phyloP scores from a whole-genome alignment of 805 yeast genomes.

The Yarrowia hollandica region DNA sequence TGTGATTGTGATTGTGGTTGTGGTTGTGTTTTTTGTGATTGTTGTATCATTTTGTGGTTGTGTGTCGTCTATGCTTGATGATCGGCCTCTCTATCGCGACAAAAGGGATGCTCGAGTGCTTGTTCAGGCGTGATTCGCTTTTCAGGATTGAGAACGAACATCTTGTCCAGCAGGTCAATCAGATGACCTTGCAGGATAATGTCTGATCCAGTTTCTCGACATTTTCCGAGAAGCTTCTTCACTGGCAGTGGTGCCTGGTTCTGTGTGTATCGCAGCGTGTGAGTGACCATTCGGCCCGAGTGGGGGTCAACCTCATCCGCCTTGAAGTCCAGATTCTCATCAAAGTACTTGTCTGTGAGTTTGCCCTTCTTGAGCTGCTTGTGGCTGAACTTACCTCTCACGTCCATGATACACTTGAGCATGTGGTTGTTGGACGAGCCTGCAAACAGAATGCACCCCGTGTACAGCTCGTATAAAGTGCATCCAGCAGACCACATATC shows the following conservation, averaged over 20 bases:
- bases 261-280: constrained; percentile 26
- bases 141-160: constrained; percentile 52
- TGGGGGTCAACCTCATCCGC: constrained; percentile 33
- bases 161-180: constrained; percentile 39
- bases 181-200: constrained; percentile 33
- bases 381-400: constrained; percentile 39
- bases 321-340: constrained; percentile 37
- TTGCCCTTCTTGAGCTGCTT: constrained; percentile 38
- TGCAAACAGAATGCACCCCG: constrained; percentile 86
- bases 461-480: constrained; percentile 87
- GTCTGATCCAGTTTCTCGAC: constrained; percentile 29
- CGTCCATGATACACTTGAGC: constrained; percentile 41
- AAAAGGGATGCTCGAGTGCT: constrained; percentile 60
- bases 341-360: constrained; percentile 37
- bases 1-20: background rate
- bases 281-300: constrained; percentile 34
- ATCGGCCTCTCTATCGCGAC: constrained; percentile 35
- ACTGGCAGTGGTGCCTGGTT: constrained; percentile 16
- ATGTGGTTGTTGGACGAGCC: constrained; percentile 84
- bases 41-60: background rate
- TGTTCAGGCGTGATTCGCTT: constrained; percentile 67
- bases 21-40: background rate
- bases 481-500: constrained; percentile 98
- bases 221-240: constrained; percentile 25
- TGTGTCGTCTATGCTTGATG: background rate